A percentile compares a stretch with the other conserved stretches of the same genome.
phyloP scores from a whole-genome alignment of 371 early-diverging fungal species.

The Circinella minor region DNA sequence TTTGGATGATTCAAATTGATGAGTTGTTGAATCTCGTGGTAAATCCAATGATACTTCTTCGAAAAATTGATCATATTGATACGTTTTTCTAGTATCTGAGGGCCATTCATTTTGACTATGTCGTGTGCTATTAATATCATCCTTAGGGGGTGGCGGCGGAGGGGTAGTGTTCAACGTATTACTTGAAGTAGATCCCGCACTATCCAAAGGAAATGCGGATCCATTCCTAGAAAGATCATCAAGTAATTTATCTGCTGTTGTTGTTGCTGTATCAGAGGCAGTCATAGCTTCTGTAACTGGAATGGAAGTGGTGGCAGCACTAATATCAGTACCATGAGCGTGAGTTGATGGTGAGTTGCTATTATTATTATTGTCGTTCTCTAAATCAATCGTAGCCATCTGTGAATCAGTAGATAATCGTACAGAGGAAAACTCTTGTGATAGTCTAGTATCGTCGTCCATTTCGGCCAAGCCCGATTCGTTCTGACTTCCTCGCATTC shows the following conservation, averaged over 20 bases:
- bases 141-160: not conserved
- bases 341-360: not conserved
- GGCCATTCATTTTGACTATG: not conserved
- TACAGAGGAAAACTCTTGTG: conserved; percentile 10
- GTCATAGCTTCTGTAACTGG: not conserved
- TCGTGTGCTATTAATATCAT: not conserved
- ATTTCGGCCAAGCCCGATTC: conserved; percentile 1
- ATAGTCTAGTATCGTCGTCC: conserved; percentile 2
- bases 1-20: conserved; percentile 37
- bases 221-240: conserved; percentile 6
- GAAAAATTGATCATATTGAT: conserved; percentile 54
- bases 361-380: not conserved
- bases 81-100: conserved; percentile 22
- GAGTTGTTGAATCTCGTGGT: conserved; percentile 32
- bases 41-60: conserved; percentile 58
- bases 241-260: conserved; percentile 8
- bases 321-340: not conserved
- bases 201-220: conserved; percentile 6
- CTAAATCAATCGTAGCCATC: not conserved
- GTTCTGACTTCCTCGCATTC: not conserved
- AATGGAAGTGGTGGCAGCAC: not conserved
- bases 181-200: conserved; percentile 7
- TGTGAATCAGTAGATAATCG: conserved; percentile 6
- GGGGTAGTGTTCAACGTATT: conserved; percentile 7
- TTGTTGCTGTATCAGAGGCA: not conserved